These are phyloP conservation scores for Chlorophyllum brunneum DNA, from an alignment of 768 basidiomycete species.

Conservation along the genomic window DNA sequence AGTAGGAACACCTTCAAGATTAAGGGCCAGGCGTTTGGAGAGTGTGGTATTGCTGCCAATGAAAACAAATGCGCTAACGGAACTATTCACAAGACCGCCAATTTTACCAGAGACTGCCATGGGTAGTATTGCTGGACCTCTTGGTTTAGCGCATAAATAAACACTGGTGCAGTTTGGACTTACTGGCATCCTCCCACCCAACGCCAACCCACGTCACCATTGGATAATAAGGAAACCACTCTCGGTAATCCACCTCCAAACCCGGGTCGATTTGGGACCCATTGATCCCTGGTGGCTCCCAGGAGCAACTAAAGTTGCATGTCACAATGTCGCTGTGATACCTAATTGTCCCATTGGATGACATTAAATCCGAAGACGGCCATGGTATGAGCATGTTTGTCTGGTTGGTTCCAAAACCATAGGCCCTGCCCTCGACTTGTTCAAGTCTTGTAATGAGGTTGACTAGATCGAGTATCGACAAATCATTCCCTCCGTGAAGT, in stretches of 20 bases:
- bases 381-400: slow-evolving; percentile 4
- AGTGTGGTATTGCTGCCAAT: slow-evolving; percentile 4
- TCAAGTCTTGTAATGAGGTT: slow-evolving; percentile 2
- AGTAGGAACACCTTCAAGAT: slow-evolving; percentile 1
- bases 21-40: background rate
- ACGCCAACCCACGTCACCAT: too few species aligned
- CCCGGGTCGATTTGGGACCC: background rate
- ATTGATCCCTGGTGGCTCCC: background rate
- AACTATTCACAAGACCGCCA: background rate
- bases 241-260: background rate
- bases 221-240: background rate
- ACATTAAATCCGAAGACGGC: background rate
- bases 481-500: too few species aligned
- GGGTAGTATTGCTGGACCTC: background rate
- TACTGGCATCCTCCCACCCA: background rate
- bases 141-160: background rate
- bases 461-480: background rate
- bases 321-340: slow-evolving; percentile 1
- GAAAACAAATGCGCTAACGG: slow-evolving; percentile 1
- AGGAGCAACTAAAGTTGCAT: slow-evolving; percentile 3
- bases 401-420: background rate
- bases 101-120: background rate
- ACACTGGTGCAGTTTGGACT: too few species aligned
- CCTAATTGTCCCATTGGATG: background rate
- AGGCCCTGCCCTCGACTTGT: background rate